Percentiles rank a stretch among this genome's conserved stretches.
Evolutionary conservation across 2,329 filamentous ascomycete genomes (phyloP).

Genomic region (Aspergillus ibericus): DNA sequence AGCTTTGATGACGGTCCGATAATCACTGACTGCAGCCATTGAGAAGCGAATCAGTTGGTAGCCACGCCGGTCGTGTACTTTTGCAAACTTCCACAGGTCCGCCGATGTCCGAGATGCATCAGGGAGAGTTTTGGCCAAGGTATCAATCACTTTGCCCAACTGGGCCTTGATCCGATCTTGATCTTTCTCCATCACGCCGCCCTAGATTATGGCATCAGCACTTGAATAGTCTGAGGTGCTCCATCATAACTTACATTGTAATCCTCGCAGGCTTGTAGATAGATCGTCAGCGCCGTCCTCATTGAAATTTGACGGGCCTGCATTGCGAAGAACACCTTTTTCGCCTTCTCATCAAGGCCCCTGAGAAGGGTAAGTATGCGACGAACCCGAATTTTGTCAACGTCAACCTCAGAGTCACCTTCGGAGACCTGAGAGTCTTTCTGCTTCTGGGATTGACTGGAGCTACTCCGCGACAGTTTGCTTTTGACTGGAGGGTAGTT

Average conservation of each 20-base stretch:
- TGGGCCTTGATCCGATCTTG: constrained; percentile 66
- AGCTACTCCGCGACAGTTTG: constrained; percentile 47
- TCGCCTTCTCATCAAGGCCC: constrained; percentile 73
- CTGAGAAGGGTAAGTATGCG: constrained; percentile 80
- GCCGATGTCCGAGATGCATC: constrained; percentile 70
- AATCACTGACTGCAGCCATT: constrained; percentile 82
- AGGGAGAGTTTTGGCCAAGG: constrained; percentile 72
- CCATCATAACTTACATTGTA: constrained; percentile 61
- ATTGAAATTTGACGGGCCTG: constrained; percentile 75
- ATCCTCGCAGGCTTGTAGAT: constrained; percentile 79
- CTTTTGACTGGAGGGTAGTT: constrained; percentile 72
- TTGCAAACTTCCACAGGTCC: constrained; percentile 88
- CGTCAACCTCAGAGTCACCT: constrained; percentile 40
- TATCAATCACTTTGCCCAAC: constrained; percentile 71
- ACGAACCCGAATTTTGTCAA: constrained; percentile 71
- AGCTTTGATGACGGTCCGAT: constrained; percentile 84
- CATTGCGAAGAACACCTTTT: constrained; percentile 84
- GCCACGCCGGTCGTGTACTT: constrained; percentile 81
- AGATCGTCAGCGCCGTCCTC: constrained; percentile 70
- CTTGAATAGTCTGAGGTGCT: background rate
- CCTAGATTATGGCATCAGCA: constrained; percentile 37
- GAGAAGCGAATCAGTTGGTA: constrained; percentile 89
- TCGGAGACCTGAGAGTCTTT: constrained; percentile 39
- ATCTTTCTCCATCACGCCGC: constrained; percentile 71
- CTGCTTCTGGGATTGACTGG: constrained; percentile 58